phyloP scores from a whole-genome alignment of 352 stramenopile genomes.

The Phytophthora sansomeana region DNA sequence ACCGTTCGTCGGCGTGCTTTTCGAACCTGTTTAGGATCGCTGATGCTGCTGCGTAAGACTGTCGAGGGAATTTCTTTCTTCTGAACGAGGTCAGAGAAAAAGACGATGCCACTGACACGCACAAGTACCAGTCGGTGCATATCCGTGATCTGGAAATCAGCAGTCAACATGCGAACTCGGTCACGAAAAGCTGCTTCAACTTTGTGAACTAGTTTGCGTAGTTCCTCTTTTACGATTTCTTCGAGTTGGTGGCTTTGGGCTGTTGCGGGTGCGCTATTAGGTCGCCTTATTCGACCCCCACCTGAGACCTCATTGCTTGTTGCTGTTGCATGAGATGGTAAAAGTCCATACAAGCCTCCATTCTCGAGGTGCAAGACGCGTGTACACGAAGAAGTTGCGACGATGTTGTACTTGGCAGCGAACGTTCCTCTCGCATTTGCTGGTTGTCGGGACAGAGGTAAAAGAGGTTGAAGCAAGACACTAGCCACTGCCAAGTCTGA shows the following conservation, averaged over 20 bases:
- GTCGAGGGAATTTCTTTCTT: slow-evolving; percentile 18
- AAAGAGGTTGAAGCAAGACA: slow-evolving; percentile 62
- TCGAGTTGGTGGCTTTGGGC: slow-evolving; percentile 38
- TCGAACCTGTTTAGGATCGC: background rate
- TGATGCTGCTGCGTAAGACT: background rate
- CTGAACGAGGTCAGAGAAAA: slow-evolving; percentile 57
- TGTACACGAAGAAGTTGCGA: slow-evolving; percentile 43
- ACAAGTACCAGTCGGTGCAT: slow-evolving; percentile 63
- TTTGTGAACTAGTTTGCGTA: slow-evolving; percentile 52
- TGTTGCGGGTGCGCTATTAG: slow-evolving; percentile 28
- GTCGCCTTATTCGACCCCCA: slow-evolving; percentile 10
- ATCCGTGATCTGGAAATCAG: slow-evolving; percentile 68
- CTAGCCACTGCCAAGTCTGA: slow-evolving; percentile 51
- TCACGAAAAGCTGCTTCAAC: slow-evolving; percentile 54
- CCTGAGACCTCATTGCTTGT: slow-evolving; percentile 8
- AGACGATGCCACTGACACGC: slow-evolving; percentile 62
- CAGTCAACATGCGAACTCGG: slow-evolving; percentile 53
- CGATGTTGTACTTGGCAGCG: slow-evolving; percentile 65
- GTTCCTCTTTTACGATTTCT: slow-evolving; percentile 60
- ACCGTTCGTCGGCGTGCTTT: slow-evolving; percentile 17
- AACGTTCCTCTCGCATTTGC: slow-evolving; percentile 48
- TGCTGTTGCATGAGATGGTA: slow-evolving; percentile 18
- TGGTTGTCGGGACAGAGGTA: slow-evolving; percentile 38
- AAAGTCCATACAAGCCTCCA: slow-evolving; percentile 44
- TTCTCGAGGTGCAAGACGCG: slow-evolving; percentile 49